phyloP scores from a whole-genome alignment of 2,329 filamentous ascomycete genomes.

The Emmonsiellopsis sp. region DNA sequence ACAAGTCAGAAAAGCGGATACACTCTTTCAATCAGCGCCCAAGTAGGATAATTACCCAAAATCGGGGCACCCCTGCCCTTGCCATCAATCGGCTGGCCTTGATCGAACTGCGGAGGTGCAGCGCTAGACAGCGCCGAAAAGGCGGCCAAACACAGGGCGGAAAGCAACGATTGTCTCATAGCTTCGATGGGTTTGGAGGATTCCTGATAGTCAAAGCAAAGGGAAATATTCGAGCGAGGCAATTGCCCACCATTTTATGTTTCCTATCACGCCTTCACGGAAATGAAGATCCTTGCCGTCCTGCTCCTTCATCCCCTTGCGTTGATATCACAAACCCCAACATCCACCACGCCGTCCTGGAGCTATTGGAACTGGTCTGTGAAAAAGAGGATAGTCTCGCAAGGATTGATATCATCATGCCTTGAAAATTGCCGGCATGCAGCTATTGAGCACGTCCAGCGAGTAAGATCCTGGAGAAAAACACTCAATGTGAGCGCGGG shows the following conservation, averaged over 20 bases:
- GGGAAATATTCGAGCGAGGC: not conserved
- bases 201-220: not conserved
- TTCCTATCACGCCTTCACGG: not conserved
- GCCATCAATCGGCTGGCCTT: slow-evolving; percentile 46
- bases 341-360: not conserved
- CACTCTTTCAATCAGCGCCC: too few species aligned
- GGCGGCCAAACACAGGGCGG: slow-evolving; percentile 5
- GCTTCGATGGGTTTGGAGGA: not conserved
- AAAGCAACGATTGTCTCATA: not conserved
- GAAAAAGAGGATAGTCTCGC: not conserved
- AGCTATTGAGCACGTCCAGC: not conserved
- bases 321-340: not conserved
- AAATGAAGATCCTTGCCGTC: not conserved
- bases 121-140: slow-evolving; percentile 12
- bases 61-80: slow-evolving; percentile 51
- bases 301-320: not conserved
- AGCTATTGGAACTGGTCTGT: not conserved
- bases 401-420: not conserved
- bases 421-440: not conserved
- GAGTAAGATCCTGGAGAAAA: not conserved
- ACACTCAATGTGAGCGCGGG: not conserved
- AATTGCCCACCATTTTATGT: not conserved
- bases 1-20: too few species aligned
- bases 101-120: slow-evolving; percentile 28
- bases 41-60: slow-evolving; percentile 35